Conservation (phyloP, 2,329 filamentous ascomycete genomes). For the Cucurbitaria berberidis region DNA sequence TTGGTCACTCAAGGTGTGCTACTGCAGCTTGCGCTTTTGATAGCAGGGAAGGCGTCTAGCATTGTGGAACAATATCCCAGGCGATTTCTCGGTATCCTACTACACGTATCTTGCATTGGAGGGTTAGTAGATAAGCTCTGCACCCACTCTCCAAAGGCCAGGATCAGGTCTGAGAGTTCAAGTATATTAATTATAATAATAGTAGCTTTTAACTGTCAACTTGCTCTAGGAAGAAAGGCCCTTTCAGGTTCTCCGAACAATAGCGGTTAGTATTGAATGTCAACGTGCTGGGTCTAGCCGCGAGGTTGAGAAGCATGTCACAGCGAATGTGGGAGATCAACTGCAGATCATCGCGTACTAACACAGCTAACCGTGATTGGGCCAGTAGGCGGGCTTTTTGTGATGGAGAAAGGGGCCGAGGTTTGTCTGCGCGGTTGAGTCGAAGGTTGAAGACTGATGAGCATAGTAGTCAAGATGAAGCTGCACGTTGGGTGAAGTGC, state of each 20-base stretch:
- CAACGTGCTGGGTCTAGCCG: background rate
- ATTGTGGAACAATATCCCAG: background rate
- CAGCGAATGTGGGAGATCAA: slow-evolving; percentile 2
- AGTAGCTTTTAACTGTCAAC: too few relatives aligned
- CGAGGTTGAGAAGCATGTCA: background rate
- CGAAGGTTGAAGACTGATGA: too few relatives aligned
- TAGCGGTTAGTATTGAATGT: background rate
- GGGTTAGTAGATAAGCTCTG: background rate
- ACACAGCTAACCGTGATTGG: background rate
- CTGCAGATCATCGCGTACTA: slow-evolving; percentile 3
- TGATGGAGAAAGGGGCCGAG: background rate
- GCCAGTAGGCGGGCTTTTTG: background rate
- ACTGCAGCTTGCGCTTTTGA: slow-evolving; percentile 20
- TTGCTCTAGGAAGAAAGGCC: background rate
- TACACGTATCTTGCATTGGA: background rate
- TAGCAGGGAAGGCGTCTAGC: slow-evolving; percentile 16
- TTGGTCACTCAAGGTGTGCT: slow-evolving; percentile 7
- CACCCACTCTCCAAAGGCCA: background rate
- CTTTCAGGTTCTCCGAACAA: background rate
- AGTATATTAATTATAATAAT: background rate
- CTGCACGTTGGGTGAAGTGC: background rate
- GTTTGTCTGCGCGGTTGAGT: background rate
- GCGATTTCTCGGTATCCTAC: background rate
- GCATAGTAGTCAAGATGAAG: background rate
- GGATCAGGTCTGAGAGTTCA: background rate